Evolutionary conservation across 2,329 filamentous ascomycete genomes (phyloP), one percentile per base, ranked within the genome.

Genomic region (Exophiala aquamarina): DNA sequence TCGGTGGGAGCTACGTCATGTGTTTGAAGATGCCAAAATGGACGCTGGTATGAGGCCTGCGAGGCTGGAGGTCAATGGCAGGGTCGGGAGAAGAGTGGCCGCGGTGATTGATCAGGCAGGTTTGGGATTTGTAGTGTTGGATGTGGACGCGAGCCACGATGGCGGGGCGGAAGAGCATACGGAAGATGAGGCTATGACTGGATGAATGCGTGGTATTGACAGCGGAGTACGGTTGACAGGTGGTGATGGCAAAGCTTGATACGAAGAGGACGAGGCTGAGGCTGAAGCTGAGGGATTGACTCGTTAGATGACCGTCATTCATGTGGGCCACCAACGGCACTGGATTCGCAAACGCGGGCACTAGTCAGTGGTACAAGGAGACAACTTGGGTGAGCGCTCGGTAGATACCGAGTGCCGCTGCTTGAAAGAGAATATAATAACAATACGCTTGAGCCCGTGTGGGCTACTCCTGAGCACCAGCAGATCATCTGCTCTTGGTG

Each of bases 91-190:
- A 53, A 64, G 76, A 48, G 73, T 76, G 3, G 67, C 79, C 15
- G 73, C 79, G 42, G 74, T 83, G 20, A 59, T 83, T 50, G 79
- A 78, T 35, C 69, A 74, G 20, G 74, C 78, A 59, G 63, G 68
- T 28, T 68, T 75, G 59, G 72, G 76, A 49, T 82, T 79, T 62
- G 69, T 74, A 38, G 73, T 82, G 11, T 63, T 82, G 48, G 79
- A 83, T 62, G 58, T 83, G 54, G 79, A 74, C 59, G 26, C 45
- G 10, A 66, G 71, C 53, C 68, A 65, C 31, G 62, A 59, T 37
- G 63, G 55, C 26, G 59, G 64, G 9, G 64, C 58, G 14, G 61
- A 60, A 5, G 61, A 63, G 6, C 55, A 53, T 7, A 62, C 10
- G 59, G 56, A 19, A 61, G 53, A 57, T 28, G 39, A 50, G 17